phyloP scores from a whole-genome alignment of 768 basidiomycete species.

The Sarcodon sp. region DNA sequence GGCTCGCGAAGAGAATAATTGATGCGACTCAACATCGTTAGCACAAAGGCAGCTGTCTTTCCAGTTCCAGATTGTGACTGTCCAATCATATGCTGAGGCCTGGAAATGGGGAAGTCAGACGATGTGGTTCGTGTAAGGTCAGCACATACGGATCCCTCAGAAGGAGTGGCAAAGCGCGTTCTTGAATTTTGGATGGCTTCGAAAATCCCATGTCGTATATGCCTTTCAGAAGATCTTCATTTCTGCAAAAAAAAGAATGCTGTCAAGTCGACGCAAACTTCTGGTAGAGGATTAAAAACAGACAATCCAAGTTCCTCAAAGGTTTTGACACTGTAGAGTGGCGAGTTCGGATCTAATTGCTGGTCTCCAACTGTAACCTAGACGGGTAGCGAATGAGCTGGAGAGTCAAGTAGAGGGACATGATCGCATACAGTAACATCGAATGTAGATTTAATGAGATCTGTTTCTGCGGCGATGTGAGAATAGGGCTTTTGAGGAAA shows the following conservation, averaged over 20 bases:
- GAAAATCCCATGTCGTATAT: constrained; percentile 93
- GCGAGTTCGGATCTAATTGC: constrained; percentile 93
- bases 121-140: neutral
- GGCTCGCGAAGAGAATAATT: constrained; percentile 75
- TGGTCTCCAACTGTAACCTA: constrained; percentile 96
- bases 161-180: constrained; percentile 86
- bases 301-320: constrained; percentile 95
- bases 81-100: constrained; percentile 97
- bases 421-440: constrained; percentile 56
- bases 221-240: constrained; percentile 83
- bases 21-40: constrained; percentile 93
- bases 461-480: constrained; percentile 17
- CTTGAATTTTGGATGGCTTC: constrained; percentile 98
- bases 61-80: constrained; percentile 99
- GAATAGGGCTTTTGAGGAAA: constrained; percentile 6
- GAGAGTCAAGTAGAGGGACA: neutral
- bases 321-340: constrained; percentile 82
- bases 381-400: constrained; percentile 2
- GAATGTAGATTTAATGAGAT: constrained; percentile 70
- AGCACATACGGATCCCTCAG: constrained; percentile 73
- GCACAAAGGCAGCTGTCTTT: constrained; percentile 95
- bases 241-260: constrained; percentile 27
- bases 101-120: constrained; percentile 16
- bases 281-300: constrained; percentile 43
- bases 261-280: constrained; percentile 21